Base-by-base conservation (phyloP, 331 rosid genomes). In the Saraca asoca region DNA sequence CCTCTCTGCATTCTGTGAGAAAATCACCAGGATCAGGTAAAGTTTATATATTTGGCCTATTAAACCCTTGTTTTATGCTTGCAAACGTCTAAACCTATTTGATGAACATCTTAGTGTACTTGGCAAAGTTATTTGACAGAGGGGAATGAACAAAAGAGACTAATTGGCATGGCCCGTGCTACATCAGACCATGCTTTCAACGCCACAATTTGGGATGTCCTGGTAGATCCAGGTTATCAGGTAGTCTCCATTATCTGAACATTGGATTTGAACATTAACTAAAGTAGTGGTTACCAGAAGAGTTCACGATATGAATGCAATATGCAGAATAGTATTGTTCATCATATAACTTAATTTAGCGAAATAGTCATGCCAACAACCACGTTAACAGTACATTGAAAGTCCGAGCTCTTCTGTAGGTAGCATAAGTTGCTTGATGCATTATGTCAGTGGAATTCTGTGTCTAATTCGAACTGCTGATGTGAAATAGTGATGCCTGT, bases 51-150 rank as follows among this genome's bases (percentile, higher is more conserved):
- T 29, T 66, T 71, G 68, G 20, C 63, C 53, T 58, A 69, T 66
- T 68, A 51, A 62, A 75, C 56, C 51, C 66, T 64, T 66, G 62
- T 51, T 53, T 74, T 53, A 64, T 54, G 69, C 63, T 67, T 81
- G 71, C 81, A 72, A 67, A 66, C 81, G 37, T 76, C 88, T 79
- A 75, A 79, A 78, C 80, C 83, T 76, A 82, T 80, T 87, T 82
- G 78, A 85, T 81, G 91, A 81, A 87, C 88, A 82, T 81, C 94
- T 85, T 93, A 80, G 90, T 90, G 91, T 90, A 88, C 89, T 90
- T 88, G 91, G 95, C 78, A 87, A 93, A 90, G 98, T 94, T 88
- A 83, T 90, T 86, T 94, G 83, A 90, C 98, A 90, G 98, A 86
- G 77, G 90, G 85, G 81, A 73, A 72, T 81, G 88, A 75, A 55